These are phyloP conservation scores for Lyophyllum semitale DNA, from an alignment of 768 basidiomycete genomes.

Conservation along the genomic window DNA sequence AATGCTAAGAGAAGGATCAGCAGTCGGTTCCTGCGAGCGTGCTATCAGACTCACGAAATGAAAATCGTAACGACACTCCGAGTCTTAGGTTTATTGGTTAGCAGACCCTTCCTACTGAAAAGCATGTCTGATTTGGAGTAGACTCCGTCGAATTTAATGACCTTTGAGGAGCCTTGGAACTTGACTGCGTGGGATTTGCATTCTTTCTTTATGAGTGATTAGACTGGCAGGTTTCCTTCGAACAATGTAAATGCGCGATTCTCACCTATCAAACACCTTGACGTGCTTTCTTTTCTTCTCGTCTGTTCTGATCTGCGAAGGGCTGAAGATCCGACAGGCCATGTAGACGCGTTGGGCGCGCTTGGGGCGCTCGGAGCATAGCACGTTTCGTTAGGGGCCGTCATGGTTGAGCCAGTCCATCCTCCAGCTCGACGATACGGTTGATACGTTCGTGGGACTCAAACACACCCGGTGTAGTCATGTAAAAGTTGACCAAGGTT, in stretches of 20 bases:
- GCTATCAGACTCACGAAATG: slow-evolving; percentile 28
- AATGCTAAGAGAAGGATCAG: slow-evolving; percentile 15
- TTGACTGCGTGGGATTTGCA: slow-evolving; percentile 39
- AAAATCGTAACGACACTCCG: slow-evolving; percentile 41
- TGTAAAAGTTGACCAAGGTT: too few relatives aligned
- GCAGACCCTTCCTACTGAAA: slow-evolving; percentile 36
- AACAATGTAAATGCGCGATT: not conserved
- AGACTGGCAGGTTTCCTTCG: not conserved
- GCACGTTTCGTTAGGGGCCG: slow-evolving; percentile 32
- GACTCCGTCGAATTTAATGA: slow-evolving; percentile 41
- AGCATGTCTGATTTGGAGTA: slow-evolving; percentile 31
- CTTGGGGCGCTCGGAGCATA: slow-evolving; percentile 1
- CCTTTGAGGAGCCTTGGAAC: slow-evolving; percentile 39
- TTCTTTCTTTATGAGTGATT: slow-evolving; percentile 34
- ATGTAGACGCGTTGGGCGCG: slow-evolving; percentile 12
- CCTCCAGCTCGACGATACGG: slow-evolving; percentile 36
- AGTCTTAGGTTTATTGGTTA: slow-evolving; percentile 42
- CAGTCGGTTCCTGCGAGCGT: not conserved
- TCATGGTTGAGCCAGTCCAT: slow-evolving; percentile 25
- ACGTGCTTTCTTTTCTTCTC: slow-evolving; percentile 42
- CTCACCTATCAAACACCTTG: slow-evolving; percentile 40
- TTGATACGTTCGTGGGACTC: too few relatives aligned
- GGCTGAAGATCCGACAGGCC: slow-evolving; percentile 19
- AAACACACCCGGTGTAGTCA: too few relatives aligned
- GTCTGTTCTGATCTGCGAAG: slow-evolving; percentile 29